These are phyloP conservation scores for Debaryomycetaceae sp. DNA, from an alignment of 1,139 yeast species.

Conservation along the genomic window DNA sequence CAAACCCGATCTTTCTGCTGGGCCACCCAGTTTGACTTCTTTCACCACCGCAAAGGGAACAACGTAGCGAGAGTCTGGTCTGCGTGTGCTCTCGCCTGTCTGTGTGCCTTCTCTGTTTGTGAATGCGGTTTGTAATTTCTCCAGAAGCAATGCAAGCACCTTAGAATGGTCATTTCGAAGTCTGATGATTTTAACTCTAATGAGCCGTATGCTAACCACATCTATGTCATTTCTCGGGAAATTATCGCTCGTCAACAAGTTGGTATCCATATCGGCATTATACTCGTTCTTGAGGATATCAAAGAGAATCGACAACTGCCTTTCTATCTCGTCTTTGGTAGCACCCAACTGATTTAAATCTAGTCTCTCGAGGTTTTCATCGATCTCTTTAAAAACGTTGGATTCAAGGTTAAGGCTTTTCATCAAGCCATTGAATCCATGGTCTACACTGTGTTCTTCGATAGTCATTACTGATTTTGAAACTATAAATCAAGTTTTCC, in stretches of 20 bases:
- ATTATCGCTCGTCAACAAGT: slow-evolving; percentile 68
- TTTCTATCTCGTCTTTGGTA: slow-evolving; percentile 31
- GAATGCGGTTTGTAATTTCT: slow-evolving; percentile 44
- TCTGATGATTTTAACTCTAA: slow-evolving; percentile 62
- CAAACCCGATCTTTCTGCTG: slow-evolving; percentile 44
- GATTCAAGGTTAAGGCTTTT: slow-evolving; percentile 33
- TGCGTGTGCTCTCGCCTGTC: background rate
- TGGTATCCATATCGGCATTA: slow-evolving; percentile 60
- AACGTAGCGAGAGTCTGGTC: slow-evolving; percentile 4
- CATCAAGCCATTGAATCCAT: slow-evolving; percentile 40
- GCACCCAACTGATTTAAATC: slow-evolving; percentile 26
- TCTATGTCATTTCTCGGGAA: slow-evolving; percentile 86
- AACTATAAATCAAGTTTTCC: slow-evolving; percentile 8
- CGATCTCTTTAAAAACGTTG: slow-evolving; percentile 20
- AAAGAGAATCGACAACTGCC: slow-evolving; percentile 29
- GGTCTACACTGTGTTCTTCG: slow-evolving; percentile 14
- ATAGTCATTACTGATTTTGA: slow-evolving; percentile 6
- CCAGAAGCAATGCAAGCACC: slow-evolving; percentile 48
- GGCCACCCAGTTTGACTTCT: slow-evolving; percentile 47
- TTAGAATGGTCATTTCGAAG: slow-evolving; percentile 64
- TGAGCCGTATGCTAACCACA: slow-evolving; percentile 61
- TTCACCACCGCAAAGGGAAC: slow-evolving; percentile 60
- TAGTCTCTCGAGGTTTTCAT: slow-evolving; percentile 16
- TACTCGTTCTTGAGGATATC: slow-evolving; percentile 28
- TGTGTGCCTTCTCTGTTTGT: slow-evolving; percentile 1